phyloP scores from a whole-genome alignment of 768 basidiomycete species.

The Tricholoma bakamatsutake region DNA sequence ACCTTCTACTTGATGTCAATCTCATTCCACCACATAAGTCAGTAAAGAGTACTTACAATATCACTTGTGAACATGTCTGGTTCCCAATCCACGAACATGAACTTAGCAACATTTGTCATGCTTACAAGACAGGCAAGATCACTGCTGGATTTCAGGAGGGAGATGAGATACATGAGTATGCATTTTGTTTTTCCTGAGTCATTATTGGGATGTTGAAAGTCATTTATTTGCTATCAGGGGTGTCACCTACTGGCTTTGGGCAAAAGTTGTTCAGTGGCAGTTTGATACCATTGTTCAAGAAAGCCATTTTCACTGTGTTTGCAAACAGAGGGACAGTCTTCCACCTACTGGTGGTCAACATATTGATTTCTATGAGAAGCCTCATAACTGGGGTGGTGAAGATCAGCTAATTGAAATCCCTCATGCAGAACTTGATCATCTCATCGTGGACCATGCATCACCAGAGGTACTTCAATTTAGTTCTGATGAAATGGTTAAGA shows the following conservation, averaged over 20 bases:
- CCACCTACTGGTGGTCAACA: slow-evolving; percentile 18
- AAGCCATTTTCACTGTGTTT: slow-evolving; percentile 14
- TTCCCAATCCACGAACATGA: slow-evolving; percentile 22
- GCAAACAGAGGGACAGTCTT: slow-evolving; percentile 15
- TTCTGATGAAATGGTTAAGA: slow-evolving; percentile 8
- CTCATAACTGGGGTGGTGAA: slow-evolving; percentile 12
- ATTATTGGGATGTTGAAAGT: neutral
- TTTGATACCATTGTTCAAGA: slow-evolving; percentile 14
- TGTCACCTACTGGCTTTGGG: slow-evolving; percentile 20
- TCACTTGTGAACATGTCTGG: slow-evolving; percentile 23
- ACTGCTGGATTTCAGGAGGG: slow-evolving; percentile 14
- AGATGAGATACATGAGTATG: slow-evolving; percentile 18
- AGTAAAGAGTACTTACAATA: slow-evolving; percentile 23
- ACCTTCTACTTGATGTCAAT: slow-evolving; percentile 16
- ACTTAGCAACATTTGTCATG: slow-evolving; percentile 17
- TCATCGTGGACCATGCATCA: slow-evolving; percentile 12
- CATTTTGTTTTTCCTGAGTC: neutral
- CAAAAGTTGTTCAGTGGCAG: slow-evolving; percentile 13
- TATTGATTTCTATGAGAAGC: slow-evolving; percentile 18
- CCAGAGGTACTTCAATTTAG: slow-evolving; percentile 18
- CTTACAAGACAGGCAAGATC: slow-evolving; percentile 14
- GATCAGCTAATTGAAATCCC: slow-evolving; percentile 16
- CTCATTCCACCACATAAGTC: slow-evolving; percentile 16
- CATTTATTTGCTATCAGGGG: slow-evolving; percentile 7
- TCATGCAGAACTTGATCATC: slow-evolving; percentile 11